Conservation (phyloP, 768 basidiomycete species). For the Mycena rosella region DNA sequence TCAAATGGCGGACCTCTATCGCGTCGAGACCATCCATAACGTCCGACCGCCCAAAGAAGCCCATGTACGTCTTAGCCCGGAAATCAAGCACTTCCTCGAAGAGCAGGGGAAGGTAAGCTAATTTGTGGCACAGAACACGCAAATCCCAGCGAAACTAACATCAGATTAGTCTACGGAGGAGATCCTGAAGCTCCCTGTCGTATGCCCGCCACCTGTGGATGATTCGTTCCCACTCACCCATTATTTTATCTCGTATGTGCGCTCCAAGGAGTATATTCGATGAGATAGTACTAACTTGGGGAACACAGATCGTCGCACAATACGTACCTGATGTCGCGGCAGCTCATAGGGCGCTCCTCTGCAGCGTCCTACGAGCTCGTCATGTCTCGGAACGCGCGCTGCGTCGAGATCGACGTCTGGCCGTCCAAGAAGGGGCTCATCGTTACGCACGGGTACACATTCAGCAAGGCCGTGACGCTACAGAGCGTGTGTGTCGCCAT, state of each 20-base stretch:
- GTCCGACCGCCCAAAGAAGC: constrained; percentile 35
- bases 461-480: constrained; percentile 66
- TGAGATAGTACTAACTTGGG: neutral
- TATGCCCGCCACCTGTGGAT: constrained; percentile 52
- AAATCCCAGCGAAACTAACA: neutral
- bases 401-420: constrained; percentile 81
- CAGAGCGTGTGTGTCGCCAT: constrained; percentile 67
- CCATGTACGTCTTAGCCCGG: constrained; percentile 40
- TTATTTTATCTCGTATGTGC: constrained; percentile 68
- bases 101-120: constrained; percentile 36
- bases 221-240: constrained; percentile 63
- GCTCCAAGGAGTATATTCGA: neutral
- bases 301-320: constrained; percentile 73
- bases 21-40: constrained; percentile 31
- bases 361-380: constrained; percentile 69
- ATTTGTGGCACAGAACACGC: neutral
- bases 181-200: constrained; percentile 52
- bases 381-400: constrained; percentile 62
- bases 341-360: constrained; percentile 67
- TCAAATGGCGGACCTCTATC: constrained; percentile 19
- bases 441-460: constrained; percentile 74
- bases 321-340: constrained; percentile 71
- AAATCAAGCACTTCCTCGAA: constrained; percentile 44
- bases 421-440: constrained; percentile 63
- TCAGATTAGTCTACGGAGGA: constrained; percentile 47